Evolutionary conservation across 2,329 filamentous ascomycete genomes (phyloP), one percentile per base, ranked within the genome.

Genomic region (Cordyceps fumosorosea): DNA sequence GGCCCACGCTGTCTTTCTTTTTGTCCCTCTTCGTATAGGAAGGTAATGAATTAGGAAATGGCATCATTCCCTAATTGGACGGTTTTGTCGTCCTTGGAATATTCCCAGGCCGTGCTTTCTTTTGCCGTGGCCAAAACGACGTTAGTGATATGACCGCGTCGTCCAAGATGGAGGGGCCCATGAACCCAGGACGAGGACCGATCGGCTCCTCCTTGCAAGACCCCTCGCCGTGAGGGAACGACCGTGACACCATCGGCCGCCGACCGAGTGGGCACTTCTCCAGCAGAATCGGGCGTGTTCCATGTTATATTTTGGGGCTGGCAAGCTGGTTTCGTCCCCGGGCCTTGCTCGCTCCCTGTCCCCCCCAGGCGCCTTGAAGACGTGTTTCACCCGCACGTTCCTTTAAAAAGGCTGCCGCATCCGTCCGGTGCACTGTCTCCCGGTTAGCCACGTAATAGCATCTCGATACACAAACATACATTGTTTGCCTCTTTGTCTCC

Each of bases 321-420:
- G 37, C 50, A 53, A 22, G 32, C n/a, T 40, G 51, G 11, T 40
- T 53, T 53, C 51, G 51, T 53, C 51, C 51, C 51, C 32, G 51
- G 51, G 24, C 51, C 51, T 53, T 40, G 51, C n/a, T 44, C n/a
- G 45, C 34, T 52, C 56, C 56, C 29, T 29, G 22, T 7, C 20
- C 40, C 32, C 29, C 20, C 20, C 29, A 11, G 20, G 32, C 34
- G 40, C 42, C n/a, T 48, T 11, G 22, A 48, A 12, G 22, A 26
- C 45, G 29, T 32, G 51, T 60, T 60, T 60, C 58, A 55, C 10
- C 40, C 24, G 24, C 58, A 60, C 37, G 5, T 54, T 60, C 22
- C 52, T 29, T 60, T 60, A 54, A 60, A 60, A 60, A 60, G 50
- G 50, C 40, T 40, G 24, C 58, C 40, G 45, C 24, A 34, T 44